Evolutionary conservation across 2,329 filamentous ascomycete genomes (phyloP), one percentile per base, ranked within the genome.

Genomic region (Ceratocystis papillata): DNA sequence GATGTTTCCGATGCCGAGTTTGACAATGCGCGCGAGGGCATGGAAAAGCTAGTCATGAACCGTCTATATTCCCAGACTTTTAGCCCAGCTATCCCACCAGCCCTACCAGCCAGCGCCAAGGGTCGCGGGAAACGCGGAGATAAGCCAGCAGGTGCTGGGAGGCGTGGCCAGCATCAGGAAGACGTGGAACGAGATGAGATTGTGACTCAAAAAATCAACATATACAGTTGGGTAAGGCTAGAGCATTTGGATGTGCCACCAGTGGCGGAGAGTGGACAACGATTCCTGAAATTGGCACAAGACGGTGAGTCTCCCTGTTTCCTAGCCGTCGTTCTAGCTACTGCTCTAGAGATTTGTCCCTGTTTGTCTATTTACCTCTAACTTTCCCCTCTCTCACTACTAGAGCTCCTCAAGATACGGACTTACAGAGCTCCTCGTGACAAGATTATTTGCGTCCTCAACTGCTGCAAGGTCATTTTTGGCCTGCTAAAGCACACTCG

Each of bases 41-140:
- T 99, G 94, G 94, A 99, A 78, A 99, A 99, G 75, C 81, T 99
- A 3, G 95, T 99, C 70, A 99, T 99, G 95, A 99, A 99, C 74
- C 82, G 95, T 66, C 78, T 99, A 3, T 99, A 99, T 75, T 85
- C 86, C 0, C 94, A 99, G 75, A 97, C 94, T 0, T 99, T 99
- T 74, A 96, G 93, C 0, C 94, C 94, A 0, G 90, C 90, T 15
- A 99, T 99, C 69, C 85, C 90, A 2, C 85, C 90, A 2, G 82
- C 90, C 0, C 82, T 88, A 45, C 82, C 87, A 28, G 55, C 28
- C 8, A 85, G 84, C 22, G 82, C 83, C 44, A 86, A 88, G 74
- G 82, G 86, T 28, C 86, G 84, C 75, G 80, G 85, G 71, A 86
- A 85, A 74, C 62, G 59, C 17, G 82, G 82, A 28, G 87, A 92